Percentiles rank a stretch among this genome's conserved stretches.
Conservation (phyloP, 1,139 yeast species). For the Geotrichum europaeum region DNA sequence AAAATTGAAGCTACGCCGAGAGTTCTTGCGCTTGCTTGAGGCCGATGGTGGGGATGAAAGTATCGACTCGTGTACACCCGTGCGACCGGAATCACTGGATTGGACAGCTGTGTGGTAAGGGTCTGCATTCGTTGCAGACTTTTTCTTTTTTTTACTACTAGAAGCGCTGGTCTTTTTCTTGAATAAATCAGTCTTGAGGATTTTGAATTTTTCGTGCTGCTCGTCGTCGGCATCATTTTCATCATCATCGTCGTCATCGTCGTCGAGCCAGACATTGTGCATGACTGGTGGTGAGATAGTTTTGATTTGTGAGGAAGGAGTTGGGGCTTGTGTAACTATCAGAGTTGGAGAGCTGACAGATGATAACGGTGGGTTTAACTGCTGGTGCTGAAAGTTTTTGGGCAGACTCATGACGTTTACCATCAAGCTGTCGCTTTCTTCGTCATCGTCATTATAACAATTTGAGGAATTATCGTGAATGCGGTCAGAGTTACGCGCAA, state of each 20-base stretch:
- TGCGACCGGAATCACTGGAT: too few species aligned
- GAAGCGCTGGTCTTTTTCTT: too few species aligned
- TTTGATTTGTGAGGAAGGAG: constrained; percentile 7
- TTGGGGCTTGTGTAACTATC: background rate
- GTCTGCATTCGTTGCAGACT: too few species aligned
- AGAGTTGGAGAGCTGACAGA: background rate
- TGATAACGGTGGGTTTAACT: background rate
- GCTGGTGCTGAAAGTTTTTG: background rate
- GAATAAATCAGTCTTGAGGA: too few species aligned
- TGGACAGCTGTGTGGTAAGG: too few species aligned
- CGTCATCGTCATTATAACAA: background rate
- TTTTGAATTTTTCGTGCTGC: background rate
- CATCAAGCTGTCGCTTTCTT: constrained; percentile 3
- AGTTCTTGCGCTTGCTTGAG: too few species aligned
- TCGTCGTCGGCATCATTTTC: background rate
- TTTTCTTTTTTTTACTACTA: background rate
- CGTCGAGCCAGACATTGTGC: constrained; percentile 16
- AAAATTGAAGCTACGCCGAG: too few species aligned
- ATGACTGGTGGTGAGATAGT: constrained; percentile 8
- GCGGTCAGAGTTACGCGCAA: too few species aligned
- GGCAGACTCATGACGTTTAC: constrained; percentile 16
- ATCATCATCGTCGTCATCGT: constrained; percentile 14
- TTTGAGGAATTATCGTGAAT: too few species aligned
- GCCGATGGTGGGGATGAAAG: too few species aligned
- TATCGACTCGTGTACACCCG: too few species aligned